A percentile compares a stretch with the other conserved stretches of the same genome.
phyloP scores from a whole-genome alignment of 331 rosid species.

The Saraca asoca region DNA sequence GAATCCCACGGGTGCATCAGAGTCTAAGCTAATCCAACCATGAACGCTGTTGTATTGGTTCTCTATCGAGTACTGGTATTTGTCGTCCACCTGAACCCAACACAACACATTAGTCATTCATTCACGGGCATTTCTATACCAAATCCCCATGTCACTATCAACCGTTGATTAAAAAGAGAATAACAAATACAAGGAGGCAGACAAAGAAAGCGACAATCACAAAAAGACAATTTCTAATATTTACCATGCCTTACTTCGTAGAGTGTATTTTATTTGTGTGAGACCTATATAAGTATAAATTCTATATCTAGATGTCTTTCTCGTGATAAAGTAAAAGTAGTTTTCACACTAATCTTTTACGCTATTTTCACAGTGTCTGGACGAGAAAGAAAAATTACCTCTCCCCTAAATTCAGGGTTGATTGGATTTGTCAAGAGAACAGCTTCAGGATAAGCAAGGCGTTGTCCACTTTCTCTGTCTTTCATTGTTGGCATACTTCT shows the following conservation, averaged over 20 bases:
- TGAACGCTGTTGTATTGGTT: constrained; percentile 31
- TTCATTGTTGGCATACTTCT: constrained; percentile 58
- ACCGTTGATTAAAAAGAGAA: no score
- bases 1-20: constrained; percentile 46
- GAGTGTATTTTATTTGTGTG: no score
- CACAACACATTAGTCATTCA: neutral
- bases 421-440: constrained; percentile 56
- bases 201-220: no score
- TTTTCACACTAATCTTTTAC: no score
- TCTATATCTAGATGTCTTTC: no score
- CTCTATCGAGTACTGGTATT: constrained; percentile 45
- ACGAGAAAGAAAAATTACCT: constrained; percentile 44
- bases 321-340: no score
- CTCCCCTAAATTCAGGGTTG: constrained; percentile 49
- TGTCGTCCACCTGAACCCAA: constrained; percentile 52
- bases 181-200: neutral
- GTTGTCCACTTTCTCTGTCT: constrained; percentile 45
- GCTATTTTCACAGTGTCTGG: no score
- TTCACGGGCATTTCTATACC: neutral
- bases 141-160: neutral
- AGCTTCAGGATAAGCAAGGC: constrained; percentile 71
- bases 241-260: no score
- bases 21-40: constrained; percentile 32
- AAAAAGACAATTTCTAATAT: no score
- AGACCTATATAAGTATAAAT: no score